Percentiles rank a stretch among this genome's conserved stretches.
Conservation (phyloP, 768 basidiomycete species). For the Podaxis mareebaensis region DNA sequence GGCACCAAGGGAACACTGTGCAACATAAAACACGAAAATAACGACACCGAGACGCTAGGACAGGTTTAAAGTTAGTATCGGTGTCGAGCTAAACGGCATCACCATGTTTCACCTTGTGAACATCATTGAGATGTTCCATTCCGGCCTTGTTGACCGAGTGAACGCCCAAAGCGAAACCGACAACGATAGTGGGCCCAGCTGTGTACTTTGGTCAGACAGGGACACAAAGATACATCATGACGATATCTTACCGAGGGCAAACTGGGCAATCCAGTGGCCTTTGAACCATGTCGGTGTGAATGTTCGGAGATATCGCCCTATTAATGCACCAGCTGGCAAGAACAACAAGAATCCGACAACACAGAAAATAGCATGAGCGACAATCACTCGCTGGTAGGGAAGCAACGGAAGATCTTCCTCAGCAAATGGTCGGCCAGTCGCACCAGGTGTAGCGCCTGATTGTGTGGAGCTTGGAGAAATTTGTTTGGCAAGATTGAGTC, state of each 20-base stretch:
- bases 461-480: constrained; percentile 18
- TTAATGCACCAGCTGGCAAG: constrained; percentile 51
- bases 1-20: constrained; percentile 51
- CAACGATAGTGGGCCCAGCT: constrained; percentile 46
- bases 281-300: constrained; percentile 52
- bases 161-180: constrained; percentile 47
- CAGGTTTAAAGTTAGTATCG: constrained; percentile 5
- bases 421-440: not conserved
- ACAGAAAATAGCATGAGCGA: constrained; percentile 57
- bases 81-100: not conserved
- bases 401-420: constrained; percentile 37
- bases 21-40: constrained; percentile 49
- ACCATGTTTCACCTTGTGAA: constrained; percentile 44
- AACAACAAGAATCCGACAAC: constrained; percentile 52
- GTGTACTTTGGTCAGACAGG: not conserved
- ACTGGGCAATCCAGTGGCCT: constrained; percentile 42
- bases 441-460: constrained; percentile 20
- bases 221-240: not conserved
- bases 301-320: constrained; percentile 56
- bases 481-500: constrained; percentile 50
- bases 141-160: constrained; percentile 34
- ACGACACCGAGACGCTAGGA: constrained; percentile 48
- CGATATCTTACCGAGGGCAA: not conserved
- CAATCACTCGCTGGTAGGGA: constrained; percentile 48
- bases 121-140: constrained; percentile 39